Evolutionary conservation across 495 filamentous ascomycete species (phyloP).

Genomic region (Penicillium roqueforti): DNA sequence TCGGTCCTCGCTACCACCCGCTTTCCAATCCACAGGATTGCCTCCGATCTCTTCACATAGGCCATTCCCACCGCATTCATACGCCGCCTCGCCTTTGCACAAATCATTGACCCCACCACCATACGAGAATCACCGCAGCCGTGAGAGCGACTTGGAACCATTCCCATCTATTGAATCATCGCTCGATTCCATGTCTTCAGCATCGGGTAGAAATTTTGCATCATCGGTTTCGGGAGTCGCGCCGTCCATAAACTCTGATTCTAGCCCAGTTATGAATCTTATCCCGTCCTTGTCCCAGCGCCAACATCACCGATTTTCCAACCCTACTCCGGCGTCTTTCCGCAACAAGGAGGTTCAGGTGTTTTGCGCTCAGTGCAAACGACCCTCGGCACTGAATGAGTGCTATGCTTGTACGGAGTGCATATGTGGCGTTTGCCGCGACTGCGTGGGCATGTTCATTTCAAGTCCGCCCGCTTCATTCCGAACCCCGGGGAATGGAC

Average conservation of each 20-base stretch:
- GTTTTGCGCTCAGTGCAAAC: conserved; percentile 80
- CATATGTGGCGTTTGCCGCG: conserved; percentile 83
- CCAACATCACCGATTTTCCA: conserved; percentile 47
- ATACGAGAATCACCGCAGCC: conserved; percentile 52
- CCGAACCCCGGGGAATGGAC: conserved; percentile 36
- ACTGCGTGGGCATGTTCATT: conserved; percentile 77
- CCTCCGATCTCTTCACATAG: conserved; percentile 44
- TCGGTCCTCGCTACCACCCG: conserved; percentile 75
- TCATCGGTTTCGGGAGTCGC: conserved; percentile 48
- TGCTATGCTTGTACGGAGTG: conserved; percentile 92
- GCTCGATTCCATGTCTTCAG: conserved; percentile 50
- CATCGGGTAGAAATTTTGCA: conserved; percentile 62
- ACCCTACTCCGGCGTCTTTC: conserved; percentile 43
- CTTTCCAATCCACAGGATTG: conserved; percentile 38
- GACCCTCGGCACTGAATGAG: conserved; percentile 66
- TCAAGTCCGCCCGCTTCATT: conserved; percentile 41
- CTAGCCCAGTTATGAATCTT: conserved; percentile 46
- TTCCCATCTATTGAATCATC: conserved; percentile 82
- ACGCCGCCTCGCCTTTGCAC: conserved; percentile 81
- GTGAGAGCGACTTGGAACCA: conserved; percentile 60
- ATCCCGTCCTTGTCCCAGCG: conserved; percentile 39
- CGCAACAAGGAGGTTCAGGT: conserved; percentile 65
- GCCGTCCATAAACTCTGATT: conserved; percentile 44
- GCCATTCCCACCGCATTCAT: conserved; percentile 60
- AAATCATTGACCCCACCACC: conserved; percentile 80